phyloP scores from a whole-genome alignment of 192 early-diverging fungal genomes.

The Mortierella hygrophila region DNA sequence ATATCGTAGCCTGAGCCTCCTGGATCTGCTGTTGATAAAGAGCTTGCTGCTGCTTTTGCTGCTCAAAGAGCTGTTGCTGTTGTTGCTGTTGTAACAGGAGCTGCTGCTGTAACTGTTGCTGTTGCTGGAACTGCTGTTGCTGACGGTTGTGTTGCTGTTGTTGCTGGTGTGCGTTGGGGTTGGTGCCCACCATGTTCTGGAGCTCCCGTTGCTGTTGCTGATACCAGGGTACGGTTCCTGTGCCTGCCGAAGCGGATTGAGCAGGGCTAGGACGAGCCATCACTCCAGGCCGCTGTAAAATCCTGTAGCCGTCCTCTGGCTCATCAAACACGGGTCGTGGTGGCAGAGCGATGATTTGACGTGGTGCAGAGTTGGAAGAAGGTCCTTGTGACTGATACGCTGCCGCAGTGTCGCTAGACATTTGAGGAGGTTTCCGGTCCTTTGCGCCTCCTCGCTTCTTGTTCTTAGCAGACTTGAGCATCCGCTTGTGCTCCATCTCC shows the following conservation, averaged over 20 bases:
- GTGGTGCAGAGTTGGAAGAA: not conserved
- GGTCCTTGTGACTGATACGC: conserved; percentile 4
- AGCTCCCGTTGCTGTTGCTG: conserved; percentile 45
- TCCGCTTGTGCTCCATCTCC: conserved; percentile 72
- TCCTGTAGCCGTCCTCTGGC: conserved; percentile 40
- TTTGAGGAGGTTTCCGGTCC: conserved; percentile 7
- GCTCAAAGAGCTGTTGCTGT: conserved; percentile 32
- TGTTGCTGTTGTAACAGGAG: conserved; percentile 41
- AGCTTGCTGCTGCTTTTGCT: conserved; percentile 47
- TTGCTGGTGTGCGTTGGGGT: conserved; percentile 17
- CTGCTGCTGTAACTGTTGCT: conserved; percentile 43
- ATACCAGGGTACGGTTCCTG: conserved; percentile 46
- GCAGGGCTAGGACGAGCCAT: not conserved
- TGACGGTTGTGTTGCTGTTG: conserved; percentile 30
- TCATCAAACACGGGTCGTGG: conserved; percentile 28
- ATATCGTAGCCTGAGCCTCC: conserved; percentile 48
- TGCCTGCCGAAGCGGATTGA: not conserved
- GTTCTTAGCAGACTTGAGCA: conserved; percentile 60
- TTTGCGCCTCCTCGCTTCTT: conserved; percentile 43
- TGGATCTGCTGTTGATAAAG: conserved; percentile 50
- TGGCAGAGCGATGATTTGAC: conserved; percentile 37
- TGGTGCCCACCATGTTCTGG: conserved; percentile 43
- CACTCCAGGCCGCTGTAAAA: conserved; percentile 40
- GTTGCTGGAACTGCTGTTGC: conserved; percentile 40
- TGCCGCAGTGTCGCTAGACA: conserved; percentile 27